Conservation (phyloP, 371 early-diverging fungal genomes). For the Cokeromyces recurvatus region DNA sequence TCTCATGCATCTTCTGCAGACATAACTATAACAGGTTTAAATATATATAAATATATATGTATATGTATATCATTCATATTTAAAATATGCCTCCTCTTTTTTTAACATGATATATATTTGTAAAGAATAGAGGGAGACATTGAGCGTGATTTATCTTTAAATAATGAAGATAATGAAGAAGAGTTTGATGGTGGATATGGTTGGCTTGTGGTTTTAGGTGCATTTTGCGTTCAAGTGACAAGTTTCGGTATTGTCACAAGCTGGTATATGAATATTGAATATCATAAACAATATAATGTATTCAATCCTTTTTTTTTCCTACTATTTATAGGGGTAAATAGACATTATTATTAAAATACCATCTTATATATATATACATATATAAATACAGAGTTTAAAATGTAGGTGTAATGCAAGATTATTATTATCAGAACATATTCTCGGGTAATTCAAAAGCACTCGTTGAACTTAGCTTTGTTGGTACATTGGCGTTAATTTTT, state of each 20-base stretch:
- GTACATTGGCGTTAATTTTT: slow-evolving; percentile 19
- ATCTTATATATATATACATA: neutral
- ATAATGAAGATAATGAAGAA: neutral
- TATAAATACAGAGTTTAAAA: too few species aligned
- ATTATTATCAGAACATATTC: slow-evolving; percentile 1
- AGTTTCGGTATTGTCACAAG: slow-evolving; percentile 44
- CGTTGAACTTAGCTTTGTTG: slow-evolving; percentile 25
- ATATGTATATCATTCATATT: too few species aligned
- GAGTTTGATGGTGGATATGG: slow-evolving; percentile 49
- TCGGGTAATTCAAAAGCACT: neutral
- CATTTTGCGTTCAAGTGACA: slow-evolving; percentile 53
- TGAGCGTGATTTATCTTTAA: too few species aligned
- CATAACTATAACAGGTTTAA: too few species aligned
- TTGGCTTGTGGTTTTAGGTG: slow-evolving; percentile 55
- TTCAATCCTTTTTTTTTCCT: neutral
- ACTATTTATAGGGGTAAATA: slow-evolving; percentile 12
- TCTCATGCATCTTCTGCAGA: too few species aligned
- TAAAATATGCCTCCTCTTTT: too few species aligned
- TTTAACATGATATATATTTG: too few species aligned
- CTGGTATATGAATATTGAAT: too few species aligned
- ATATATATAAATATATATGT: too few species aligned
- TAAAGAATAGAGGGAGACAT: too few species aligned
- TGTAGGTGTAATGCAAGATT: slow-evolving; percentile 21
- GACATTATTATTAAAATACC: neutral
- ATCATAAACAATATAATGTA: too few species aligned